phyloP scores from a whole-genome alignment of 352 stramenopile species.

The Globisporangium megalacanthum region DNA sequence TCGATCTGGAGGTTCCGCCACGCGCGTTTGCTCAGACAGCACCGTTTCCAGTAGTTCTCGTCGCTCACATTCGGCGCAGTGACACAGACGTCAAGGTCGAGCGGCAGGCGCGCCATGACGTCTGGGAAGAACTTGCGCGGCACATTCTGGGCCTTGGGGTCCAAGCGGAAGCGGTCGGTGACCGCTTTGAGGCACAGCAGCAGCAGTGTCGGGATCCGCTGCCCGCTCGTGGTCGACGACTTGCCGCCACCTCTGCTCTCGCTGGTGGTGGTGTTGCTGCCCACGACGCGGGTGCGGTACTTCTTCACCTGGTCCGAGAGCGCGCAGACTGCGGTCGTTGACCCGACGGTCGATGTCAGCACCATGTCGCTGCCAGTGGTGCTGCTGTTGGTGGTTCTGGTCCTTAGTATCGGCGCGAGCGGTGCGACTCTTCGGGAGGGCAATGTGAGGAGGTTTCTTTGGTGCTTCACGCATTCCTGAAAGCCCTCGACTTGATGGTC shows the following conservation, averaged over 20 bases:
- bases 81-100: slow-evolving; percentile 79
- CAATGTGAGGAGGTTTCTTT: no score
- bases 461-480: no score
- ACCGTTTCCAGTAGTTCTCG: slow-evolving; percentile 94
- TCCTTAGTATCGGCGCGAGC: no score
- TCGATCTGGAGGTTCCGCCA: slow-evolving; percentile 90
- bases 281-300: slow-evolving; percentile 60
- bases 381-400: no score
- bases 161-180: slow-evolving; percentile 62
- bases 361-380: not conserved
- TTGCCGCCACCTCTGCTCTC: slow-evolving; percentile 9
- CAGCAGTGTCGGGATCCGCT: slow-evolving; percentile 44
- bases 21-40: slow-evolving; percentile 68
- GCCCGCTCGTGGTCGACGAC: not conserved
- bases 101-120: slow-evolving; percentile 70
- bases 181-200: slow-evolving; percentile 78
- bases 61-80: slow-evolving; percentile 84
- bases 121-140: slow-evolving; percentile 77
- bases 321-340: slow-evolving; percentile 57
- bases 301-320: slow-evolving; percentile 82
- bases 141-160: slow-evolving; percentile 66
- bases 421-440: no score
- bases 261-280: not conserved
- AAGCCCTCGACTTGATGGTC: no score
- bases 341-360: slow-evolving; percentile 41